These are phyloP conservation scores for Emergomyces pasteurianus DNA, from an alignment of 2,329 filamentous ascomycete genomes.

Conservation along the genomic window DNA sequence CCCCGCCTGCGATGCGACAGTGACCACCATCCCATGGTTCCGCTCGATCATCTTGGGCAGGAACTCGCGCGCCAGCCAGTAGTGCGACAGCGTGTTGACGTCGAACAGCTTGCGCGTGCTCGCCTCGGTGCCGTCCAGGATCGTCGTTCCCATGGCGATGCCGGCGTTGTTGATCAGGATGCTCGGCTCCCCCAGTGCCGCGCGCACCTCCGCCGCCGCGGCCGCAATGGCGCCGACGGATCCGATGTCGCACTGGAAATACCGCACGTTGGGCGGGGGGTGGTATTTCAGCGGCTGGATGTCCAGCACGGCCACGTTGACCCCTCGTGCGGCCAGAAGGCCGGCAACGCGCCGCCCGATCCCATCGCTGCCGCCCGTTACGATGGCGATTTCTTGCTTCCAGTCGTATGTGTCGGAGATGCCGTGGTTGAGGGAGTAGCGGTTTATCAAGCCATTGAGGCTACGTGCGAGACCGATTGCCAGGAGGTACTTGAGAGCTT, in stretches of 20 bases:
- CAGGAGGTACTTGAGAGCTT: slow-evolving; percentile 43
- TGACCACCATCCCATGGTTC: slow-evolving; percentile 64
- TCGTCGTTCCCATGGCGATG: slow-evolving; percentile 46
- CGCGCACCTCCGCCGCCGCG: slow-evolving; percentile 40
- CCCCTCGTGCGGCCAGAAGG: slow-evolving; percentile 50
- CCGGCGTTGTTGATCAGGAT: slow-evolving; percentile 64
- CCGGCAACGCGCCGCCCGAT: slow-evolving; percentile 57
- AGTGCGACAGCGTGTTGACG: slow-evolving; percentile 58
- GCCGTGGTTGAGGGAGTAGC: slow-evolving; percentile 37
- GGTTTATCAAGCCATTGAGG: slow-evolving; percentile 42
- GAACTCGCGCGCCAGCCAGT: slow-evolving; percentile 55
- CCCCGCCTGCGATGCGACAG: slow-evolving; percentile 52
- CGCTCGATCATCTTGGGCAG: slow-evolving; percentile 50
- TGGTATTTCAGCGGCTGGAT: slow-evolving; percentile 44
- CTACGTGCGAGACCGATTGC: slow-evolving; percentile 40
- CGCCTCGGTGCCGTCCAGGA: slow-evolving; percentile 46
- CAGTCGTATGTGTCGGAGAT: slow-evolving; percentile 35
- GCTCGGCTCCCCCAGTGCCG: slow-evolving; percentile 49
- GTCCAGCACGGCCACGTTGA: slow-evolving; percentile 62
- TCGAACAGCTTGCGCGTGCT: slow-evolving; percentile 57
- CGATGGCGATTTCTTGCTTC: slow-evolving; percentile 56
- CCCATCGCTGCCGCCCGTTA: slow-evolving; percentile 64
- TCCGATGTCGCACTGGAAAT: slow-evolving; percentile 60
- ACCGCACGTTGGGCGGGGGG: slow-evolving; percentile 38
- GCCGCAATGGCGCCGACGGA: slow-evolving; percentile 43